Evolutionary conservation across 164 flowering plant genomes (phyloP).

Genomic region (Cinnamomum chago): DNA sequence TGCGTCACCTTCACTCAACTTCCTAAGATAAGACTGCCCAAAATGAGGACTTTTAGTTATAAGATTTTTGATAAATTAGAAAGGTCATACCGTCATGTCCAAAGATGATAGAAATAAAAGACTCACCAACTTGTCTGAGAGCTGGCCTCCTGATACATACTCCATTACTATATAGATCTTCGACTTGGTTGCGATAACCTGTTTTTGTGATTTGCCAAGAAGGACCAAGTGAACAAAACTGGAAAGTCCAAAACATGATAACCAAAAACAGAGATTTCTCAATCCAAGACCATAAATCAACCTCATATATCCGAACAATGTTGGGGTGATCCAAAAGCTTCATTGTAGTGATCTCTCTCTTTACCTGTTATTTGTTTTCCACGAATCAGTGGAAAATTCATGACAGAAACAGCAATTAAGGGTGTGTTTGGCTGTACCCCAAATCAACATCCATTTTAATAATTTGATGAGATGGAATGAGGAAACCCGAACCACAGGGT

Average conservation of each 20-base stretch:
- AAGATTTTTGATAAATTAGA: no score
- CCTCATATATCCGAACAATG: conserved; percentile 71
- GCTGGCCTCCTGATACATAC: conserved; percentile 63
- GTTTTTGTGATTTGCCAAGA: conserved; percentile 1
- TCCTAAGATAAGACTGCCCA: conserved; percentile 42
- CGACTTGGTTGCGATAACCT: conserved; percentile 75
- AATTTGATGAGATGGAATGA: no score
- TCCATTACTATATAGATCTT: conserved; percentile 75
- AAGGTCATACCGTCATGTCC: neutral
- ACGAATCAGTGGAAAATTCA: neutral
- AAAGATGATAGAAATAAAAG: neutral
- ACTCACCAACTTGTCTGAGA: conserved; percentile 66
- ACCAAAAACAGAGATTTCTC: neutral
- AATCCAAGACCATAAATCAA: conserved; percentile 8
- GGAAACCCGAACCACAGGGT: no score
- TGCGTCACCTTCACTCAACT: conserved; percentile 56
- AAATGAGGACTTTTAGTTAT: no score
- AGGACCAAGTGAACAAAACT: neutral
- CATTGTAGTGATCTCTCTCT: conserved; percentile 74
- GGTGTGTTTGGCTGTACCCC: neutral
- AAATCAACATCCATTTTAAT: no score
- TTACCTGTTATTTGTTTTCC: conserved; percentile 37
- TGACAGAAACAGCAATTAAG: neutral
- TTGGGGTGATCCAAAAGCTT: conserved; percentile 72
- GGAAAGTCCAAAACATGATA: neutral